Percentiles rank a stretch among this genome's conserved stretches.
These are phyloP conservation scores for Trichocomaceae sp. DNA, from an alignment of 2,329 filamentous ascomycete genomes.

Conservation along the genomic window DNA sequence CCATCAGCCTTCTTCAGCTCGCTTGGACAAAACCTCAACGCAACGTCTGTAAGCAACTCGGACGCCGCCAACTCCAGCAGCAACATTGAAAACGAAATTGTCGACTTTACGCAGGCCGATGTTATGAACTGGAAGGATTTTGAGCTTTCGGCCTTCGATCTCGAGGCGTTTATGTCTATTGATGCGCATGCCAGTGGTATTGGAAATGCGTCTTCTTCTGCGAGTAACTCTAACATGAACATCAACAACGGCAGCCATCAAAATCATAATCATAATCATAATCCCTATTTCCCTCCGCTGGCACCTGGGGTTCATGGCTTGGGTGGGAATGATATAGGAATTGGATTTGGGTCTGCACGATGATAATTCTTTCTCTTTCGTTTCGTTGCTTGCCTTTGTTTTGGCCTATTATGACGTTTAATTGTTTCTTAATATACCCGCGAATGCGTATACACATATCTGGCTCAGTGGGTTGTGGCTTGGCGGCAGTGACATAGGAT, in stretches of 20 bases:
- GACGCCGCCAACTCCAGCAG: slow-evolving; percentile 8
- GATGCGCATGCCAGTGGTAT: slow-evolving; percentile 17
- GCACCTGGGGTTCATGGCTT: background rate
- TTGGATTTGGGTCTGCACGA: slow-evolving; percentile 2
- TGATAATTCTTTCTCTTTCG: background rate
- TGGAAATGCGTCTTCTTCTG: background rate
- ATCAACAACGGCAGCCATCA: background rate
- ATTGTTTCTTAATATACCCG: background rate
- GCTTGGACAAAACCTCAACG: slow-evolving; percentile 13
- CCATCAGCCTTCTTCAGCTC: slow-evolving; percentile 14
- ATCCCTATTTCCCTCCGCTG: background rate
- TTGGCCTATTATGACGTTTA: background rate
- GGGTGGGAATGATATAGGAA: slow-evolving; percentile 2
- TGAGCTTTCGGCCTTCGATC: slow-evolving; percentile 36
- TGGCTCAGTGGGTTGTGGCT: background rate
- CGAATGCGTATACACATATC: background rate
- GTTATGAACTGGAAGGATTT: slow-evolving; percentile 32
- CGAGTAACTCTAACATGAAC: background rate
- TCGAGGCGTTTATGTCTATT: slow-evolving; percentile 33
- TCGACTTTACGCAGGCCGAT: slow-evolving; percentile 32
- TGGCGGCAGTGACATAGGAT: background rate
- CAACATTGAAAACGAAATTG: slow-evolving; percentile 19
- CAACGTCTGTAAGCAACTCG: background rate
- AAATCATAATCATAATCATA: background rate
- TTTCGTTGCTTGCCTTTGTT: background rate